Conservation (phyloP, 2,329 filamentous ascomycete species). For the Xylaria sp. region DNA sequence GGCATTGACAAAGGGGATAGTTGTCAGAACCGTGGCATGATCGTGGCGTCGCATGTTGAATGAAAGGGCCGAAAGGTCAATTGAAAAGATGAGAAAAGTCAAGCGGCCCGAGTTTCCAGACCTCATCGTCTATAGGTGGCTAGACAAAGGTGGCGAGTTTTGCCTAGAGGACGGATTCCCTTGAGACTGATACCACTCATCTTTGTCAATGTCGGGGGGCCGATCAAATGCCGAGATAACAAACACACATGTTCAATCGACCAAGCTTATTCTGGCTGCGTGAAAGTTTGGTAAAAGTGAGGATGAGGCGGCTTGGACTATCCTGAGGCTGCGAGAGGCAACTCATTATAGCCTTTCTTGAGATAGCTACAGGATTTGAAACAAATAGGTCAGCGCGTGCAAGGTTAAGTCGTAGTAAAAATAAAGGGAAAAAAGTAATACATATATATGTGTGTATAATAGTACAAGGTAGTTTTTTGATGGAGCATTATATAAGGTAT, state of each 20-base stretch:
- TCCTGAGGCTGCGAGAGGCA: background rate
- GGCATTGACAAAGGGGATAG: conserved; percentile 21
- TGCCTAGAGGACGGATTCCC: no score
- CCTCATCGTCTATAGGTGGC: conserved; percentile 9
- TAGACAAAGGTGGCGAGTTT: conserved; percentile 31
- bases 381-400: no score
- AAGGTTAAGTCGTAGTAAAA: no score
- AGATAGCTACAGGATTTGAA: background rate
- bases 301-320: background rate
- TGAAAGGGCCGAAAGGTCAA: conserved; percentile 22
- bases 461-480: no score
- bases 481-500: no score
- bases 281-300: background rate
- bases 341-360: background rate
- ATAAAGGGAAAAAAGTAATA: no score
- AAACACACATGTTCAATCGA: background rate
- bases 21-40: conserved; percentile 1
- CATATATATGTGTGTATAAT: no score
- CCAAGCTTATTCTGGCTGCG: background rate
- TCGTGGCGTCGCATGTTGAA: conserved; percentile 13
- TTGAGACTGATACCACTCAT: background rate
- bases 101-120: background rate
- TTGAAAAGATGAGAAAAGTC: conserved; percentile 9
- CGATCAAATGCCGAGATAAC: background rate
- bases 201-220: conserved; percentile 9